Evolutionary conservation across 495 filamentous ascomycete genomes (phyloP).

Genomic region (Podospora bellae-mahoneyi): DNA sequence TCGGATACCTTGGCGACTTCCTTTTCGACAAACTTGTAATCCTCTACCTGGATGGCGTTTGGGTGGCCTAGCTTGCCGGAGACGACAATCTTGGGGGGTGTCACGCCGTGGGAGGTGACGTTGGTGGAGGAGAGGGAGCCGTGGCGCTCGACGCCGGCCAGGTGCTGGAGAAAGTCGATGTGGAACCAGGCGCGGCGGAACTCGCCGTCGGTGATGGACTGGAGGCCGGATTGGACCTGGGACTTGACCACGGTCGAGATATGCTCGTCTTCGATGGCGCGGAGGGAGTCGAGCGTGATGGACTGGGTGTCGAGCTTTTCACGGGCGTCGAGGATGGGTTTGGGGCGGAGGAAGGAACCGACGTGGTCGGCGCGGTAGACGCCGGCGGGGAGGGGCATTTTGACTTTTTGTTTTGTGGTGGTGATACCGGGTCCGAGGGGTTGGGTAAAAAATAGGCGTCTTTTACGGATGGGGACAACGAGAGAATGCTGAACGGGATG

Average conservation of each 20-base stretch:
- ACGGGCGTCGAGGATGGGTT: slow-evolving; percentile 39
- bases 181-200: slow-evolving; percentile 56
- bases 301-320: slow-evolving; percentile 43
- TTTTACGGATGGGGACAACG: not conserved
- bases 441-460: not conserved
- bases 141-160: slow-evolving; percentile 43
- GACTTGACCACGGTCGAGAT: slow-evolving; percentile 58
- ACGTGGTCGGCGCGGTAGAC: slow-evolving; percentile 52
- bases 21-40: slow-evolving; percentile 56
- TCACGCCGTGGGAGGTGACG: slow-evolving; percentile 40
- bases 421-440: slow-evolving; percentile 6
- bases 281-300: slow-evolving; percentile 42
- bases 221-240: slow-evolving; percentile 60
- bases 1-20: slow-evolving; percentile 36
- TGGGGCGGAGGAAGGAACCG: slow-evolving; percentile 45
- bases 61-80: slow-evolving; percentile 45
- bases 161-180: slow-evolving; percentile 47
- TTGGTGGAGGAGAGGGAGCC: slow-evolving; percentile 45
- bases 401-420: slow-evolving; percentile 8
- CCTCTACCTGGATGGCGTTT: slow-evolving; percentile 54
- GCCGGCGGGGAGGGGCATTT: slow-evolving; percentile 46
- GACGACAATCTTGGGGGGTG: slow-evolving; percentile 45
- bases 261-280: slow-evolving; percentile 60
- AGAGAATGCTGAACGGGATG: too few relatives aligned
- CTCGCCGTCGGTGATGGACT: slow-evolving; percentile 67